phyloP scores from a whole-genome alignment of 2,329 filamentous ascomycete species.

The Nakataea oryzae region DNA sequence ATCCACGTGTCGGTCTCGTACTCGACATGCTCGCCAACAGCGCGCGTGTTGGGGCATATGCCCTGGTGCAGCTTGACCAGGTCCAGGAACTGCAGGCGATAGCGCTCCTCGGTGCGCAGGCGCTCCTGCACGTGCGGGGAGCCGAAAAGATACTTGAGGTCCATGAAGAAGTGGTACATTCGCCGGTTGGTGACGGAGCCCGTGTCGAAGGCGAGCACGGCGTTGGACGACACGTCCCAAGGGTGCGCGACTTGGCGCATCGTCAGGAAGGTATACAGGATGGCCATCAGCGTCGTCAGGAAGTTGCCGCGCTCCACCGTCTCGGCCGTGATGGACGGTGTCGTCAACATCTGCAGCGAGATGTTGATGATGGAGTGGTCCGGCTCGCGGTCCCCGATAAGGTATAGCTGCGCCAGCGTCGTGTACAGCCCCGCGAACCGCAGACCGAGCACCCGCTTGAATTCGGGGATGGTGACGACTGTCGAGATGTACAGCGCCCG shows the following conservation, averaged over 20 bases:
- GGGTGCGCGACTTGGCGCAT: constrained; percentile 93
- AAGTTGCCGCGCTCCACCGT: constrained; percentile 94
- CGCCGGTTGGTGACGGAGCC: constrained; percentile 90
- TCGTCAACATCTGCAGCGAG: constrained; percentile 92
- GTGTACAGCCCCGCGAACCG: constrained; percentile 96
- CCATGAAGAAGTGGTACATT: constrained; percentile 96
- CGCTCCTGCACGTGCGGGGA: constrained; percentile 81
- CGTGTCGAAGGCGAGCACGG: constrained; percentile 83
- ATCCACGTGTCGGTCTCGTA: constrained; percentile 99
- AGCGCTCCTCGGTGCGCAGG: constrained; percentile 72
- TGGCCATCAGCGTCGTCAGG: constrained; percentile 87
- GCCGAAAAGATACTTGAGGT: constrained; percentile 82
- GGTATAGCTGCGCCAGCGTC: constrained; percentile 81
- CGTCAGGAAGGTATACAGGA: constrained; percentile 93
- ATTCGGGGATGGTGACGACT: constrained; percentile 87
- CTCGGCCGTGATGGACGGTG: constrained; percentile 91
- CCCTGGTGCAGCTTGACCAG: constrained; percentile 93
- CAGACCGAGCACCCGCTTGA: constrained; percentile 86
- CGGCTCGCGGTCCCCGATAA: constrained; percentile 91
- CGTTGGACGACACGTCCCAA: constrained; percentile 75
- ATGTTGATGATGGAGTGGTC: constrained; percentile 98
- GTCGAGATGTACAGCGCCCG: constrained; percentile 93
- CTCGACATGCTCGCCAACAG: constrained; percentile 90
- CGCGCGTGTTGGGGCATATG: constrained; percentile 88
- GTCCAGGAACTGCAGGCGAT: constrained; percentile 89